Percentiles rank a stretch among this genome's conserved stretches.
Conservation (phyloP, 2,329 filamentous ascomycete species). For the Venturia effusa region DNA sequence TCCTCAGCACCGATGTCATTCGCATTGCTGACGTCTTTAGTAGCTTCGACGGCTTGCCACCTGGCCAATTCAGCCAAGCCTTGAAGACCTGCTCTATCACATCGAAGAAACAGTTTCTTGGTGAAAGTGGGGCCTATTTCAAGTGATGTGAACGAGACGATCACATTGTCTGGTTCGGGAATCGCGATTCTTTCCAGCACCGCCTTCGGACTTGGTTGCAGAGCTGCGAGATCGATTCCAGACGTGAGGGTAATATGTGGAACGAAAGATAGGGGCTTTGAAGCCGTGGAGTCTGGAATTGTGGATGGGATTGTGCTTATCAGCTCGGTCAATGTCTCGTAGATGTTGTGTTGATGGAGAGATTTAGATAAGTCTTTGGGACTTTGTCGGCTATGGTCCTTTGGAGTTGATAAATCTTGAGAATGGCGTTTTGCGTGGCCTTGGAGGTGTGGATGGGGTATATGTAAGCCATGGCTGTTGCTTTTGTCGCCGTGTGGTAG, state of each 20-base stretch:
- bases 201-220: neutral
- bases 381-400: neutral
- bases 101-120: neutral
- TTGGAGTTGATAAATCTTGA: neutral
- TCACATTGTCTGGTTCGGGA: neutral
- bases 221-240: neutral
- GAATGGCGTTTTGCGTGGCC: neutral
- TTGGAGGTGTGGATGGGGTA: constrained; percentile 1
- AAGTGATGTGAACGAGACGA: neutral
- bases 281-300: neutral
- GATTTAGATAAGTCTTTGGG: neutral
- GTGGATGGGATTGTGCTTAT: neutral
- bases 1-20: neutral
- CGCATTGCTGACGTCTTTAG: neutral
- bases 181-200: neutral
- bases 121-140: neutral
- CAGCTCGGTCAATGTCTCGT: neutral
- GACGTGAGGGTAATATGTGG: neutral
- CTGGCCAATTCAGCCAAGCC: neutral
- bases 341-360: neutral
- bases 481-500: neutral
- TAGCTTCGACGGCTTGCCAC: constrained; percentile 1
- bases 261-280: neutral
- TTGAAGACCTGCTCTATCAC: neutral
- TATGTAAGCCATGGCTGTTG: neutral